Percentiles rank a stretch among this genome's conserved stretches.
Conservation (phyloP, 257 asterid species). For the Solanum piurae region DNA sequence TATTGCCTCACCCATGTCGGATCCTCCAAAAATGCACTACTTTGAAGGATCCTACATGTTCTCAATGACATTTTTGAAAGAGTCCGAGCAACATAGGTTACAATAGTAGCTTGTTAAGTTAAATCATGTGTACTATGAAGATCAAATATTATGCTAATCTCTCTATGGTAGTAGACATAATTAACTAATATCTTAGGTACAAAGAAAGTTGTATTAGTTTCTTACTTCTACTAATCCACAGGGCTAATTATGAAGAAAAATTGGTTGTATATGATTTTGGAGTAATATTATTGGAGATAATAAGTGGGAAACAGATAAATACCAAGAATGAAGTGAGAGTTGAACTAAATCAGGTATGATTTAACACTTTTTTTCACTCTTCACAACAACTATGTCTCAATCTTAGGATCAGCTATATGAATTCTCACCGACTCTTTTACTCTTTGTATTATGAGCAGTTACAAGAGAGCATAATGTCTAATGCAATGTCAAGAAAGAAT, state of each 20-base stretch:
- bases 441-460: conserved; percentile 27
- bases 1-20: not conserved
- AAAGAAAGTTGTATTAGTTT: not conserved
- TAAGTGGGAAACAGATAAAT: conserved; percentile 46
- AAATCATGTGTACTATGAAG: not conserved
- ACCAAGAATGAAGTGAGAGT: conserved; percentile 35
- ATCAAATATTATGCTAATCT: not conserved
- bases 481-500: conserved; percentile 42
- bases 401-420: not conserved
- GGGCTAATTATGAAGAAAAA: conserved; percentile 56
- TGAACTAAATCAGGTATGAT: conserved; percentile 48
- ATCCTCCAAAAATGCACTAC: not conserved
- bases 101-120: not conserved
- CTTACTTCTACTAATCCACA: conserved; percentile 10
- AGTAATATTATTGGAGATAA: conserved; percentile 62
- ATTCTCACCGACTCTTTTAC: not conserved
- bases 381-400: not conserved
- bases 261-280: conserved; percentile 65
- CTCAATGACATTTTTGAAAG: too few species aligned
- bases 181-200: not conserved
- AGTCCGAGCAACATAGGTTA: not conserved
- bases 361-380: not conserved
- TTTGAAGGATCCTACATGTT: not conserved
- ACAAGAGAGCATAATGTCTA: conserved; percentile 30
- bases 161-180: not conserved